Conservation (phyloP, 2,329 filamentous ascomycete genomes). For the Exophiala sideris region DNA sequence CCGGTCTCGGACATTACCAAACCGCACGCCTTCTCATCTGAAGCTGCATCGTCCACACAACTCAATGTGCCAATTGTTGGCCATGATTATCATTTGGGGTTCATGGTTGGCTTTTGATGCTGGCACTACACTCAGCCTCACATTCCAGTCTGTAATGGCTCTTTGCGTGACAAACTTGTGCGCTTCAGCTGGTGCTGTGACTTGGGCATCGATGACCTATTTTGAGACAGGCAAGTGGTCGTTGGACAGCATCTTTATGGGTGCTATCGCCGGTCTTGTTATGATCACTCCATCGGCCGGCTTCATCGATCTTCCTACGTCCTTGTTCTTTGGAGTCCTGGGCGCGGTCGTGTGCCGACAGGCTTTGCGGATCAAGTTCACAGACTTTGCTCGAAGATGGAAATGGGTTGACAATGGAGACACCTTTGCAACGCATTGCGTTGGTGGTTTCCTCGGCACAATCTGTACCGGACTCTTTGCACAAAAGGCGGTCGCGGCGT, state of each 20-base stretch:
- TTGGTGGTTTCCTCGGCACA: constrained; percentile 51
- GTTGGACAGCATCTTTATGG: constrained; percentile 51
- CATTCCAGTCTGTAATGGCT: constrained; percentile 51
- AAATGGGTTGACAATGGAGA: constrained; percentile 56
- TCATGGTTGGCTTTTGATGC: constrained; percentile 53
- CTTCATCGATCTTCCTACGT: constrained; percentile 49
- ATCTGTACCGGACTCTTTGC: constrained; percentile 52
- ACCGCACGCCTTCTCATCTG: constrained; percentile 44
- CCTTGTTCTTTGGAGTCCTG: constrained; percentile 48
- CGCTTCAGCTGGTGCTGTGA: constrained; percentile 46
- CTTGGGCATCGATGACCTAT: constrained; percentile 48
- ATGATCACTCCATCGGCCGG: constrained; percentile 52
- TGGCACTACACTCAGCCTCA: constrained; percentile 48
- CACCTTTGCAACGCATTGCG: constrained; percentile 54
- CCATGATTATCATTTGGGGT: constrained; percentile 51
- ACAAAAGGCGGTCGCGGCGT: constrained; percentile 50
- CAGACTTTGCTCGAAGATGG: constrained; percentile 44
- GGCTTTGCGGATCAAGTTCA: constrained; percentile 53
- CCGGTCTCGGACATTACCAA: constrained; percentile 43
- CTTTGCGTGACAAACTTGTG: constrained; percentile 51
- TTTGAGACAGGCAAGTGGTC: constrained; percentile 45
- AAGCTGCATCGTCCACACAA: constrained; percentile 49
- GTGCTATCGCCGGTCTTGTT: constrained; percentile 51
- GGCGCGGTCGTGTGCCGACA: constrained; percentile 50
- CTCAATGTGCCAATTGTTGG: constrained; percentile 47